phyloP scores from a whole-genome alignment of 768 basidiomycete genomes.

The Lanmaoa pseudosensibilis region DNA sequence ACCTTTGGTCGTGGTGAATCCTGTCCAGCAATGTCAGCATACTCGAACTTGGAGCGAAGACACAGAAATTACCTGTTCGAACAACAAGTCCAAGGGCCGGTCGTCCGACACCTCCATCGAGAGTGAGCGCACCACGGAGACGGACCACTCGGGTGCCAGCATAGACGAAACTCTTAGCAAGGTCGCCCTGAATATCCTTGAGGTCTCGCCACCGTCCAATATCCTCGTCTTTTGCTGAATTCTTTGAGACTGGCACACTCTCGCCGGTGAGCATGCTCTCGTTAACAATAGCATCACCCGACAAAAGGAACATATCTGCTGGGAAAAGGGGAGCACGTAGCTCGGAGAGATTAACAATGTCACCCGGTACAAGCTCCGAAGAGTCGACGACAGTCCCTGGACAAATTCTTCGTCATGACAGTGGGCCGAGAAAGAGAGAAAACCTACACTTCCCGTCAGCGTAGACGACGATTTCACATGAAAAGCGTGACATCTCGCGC shows the following conservation, averaged over 20 bases:
- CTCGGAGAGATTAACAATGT: constrained; percentile 85
- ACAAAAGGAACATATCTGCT: constrained; percentile 87
- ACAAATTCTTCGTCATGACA: constrained; percentile 3
- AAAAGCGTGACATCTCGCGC: constrained; percentile 93
- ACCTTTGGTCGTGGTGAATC: constrained; percentile 97
- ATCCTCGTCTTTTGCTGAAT: constrained; percentile 78
- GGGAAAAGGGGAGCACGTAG: constrained; percentile 75
- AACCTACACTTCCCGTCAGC: constrained; percentile 70
- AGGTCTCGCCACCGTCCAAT: constrained; percentile 68
- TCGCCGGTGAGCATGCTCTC: constrained; percentile 99
- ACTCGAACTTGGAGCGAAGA: neutral
- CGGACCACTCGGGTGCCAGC: constrained; percentile 90
- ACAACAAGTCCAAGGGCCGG: constrained; percentile 83
- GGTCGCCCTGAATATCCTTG: constrained; percentile 58
- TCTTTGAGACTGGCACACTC: constrained; percentile 94
- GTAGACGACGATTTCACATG: constrained; percentile 71
- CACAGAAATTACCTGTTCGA: constrained; percentile 65
- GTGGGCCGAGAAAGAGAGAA: neutral
- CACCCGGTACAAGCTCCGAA: constrained; percentile 82
- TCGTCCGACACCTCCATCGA: constrained; percentile 50
- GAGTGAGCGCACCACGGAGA: constrained; percentile 60
- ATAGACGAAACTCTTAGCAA: constrained; percentile 83
- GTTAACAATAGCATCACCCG: constrained; percentile 96
- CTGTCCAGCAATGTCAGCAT: constrained; percentile 36
- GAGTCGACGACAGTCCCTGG: constrained; percentile 76